These are phyloP conservation scores for Favolaschia claudopus DNA, from an alignment of 768 basidiomycete genomes.

Conservation along the genomic window DNA sequence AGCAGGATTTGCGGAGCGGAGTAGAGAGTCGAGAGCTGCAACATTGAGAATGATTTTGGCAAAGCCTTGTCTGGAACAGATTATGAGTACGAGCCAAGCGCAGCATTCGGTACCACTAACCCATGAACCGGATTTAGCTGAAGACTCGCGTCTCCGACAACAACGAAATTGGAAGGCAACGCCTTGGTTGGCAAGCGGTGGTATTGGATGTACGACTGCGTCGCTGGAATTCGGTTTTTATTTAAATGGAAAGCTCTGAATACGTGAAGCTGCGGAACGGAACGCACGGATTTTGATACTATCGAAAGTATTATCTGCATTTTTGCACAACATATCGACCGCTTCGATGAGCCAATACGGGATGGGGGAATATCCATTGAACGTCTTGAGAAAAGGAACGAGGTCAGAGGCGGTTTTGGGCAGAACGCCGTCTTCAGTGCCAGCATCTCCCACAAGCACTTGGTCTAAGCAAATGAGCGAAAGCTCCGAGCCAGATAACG, in stretches of 20 bases:
- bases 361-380: conserved; percentile 2
- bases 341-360: conserved; percentile 11
- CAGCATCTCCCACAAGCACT: neutral
- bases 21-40: neutral
- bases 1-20: neutral
- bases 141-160: conserved; percentile 30
- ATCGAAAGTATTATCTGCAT: conserved; percentile 1
- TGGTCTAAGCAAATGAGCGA: no score
- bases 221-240: neutral
- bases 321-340: conserved; percentile 3
- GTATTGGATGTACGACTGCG: conserved; percentile 23
- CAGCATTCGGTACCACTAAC: conserved; percentile 5
- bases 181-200: conserved; percentile 15
- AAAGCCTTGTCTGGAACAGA: conserved; percentile 25
- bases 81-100: neutral
- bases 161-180: conserved; percentile 32
- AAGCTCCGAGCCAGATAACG: no score
- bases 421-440: neutral
- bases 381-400: neutral
- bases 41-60: conserved; percentile 29
- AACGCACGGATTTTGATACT: conserved; percentile 9
- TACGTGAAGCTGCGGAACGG: no score
- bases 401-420: neutral
- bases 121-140: conserved; percentile 29
- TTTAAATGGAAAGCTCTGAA: no score